A percentile compares a stretch with the other conserved stretches of the same genome.
Conservation (phyloP, 2,329 filamentous ascomycete species). For the Bertia moriformis region DNA sequence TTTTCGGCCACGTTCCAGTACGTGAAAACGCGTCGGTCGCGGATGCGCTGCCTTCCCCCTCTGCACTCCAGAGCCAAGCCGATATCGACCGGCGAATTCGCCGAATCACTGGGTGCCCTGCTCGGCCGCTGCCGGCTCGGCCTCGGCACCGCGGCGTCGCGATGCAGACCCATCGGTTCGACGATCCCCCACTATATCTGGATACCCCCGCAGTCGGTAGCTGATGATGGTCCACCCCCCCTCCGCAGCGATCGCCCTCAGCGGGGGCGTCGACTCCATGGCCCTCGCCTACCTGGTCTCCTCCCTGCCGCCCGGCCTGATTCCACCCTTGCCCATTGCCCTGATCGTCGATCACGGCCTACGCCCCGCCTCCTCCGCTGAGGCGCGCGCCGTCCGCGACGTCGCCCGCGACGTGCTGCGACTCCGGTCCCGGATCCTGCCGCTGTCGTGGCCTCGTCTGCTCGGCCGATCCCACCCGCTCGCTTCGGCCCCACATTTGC, state of each 20-base stretch:
- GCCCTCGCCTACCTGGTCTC: slow-evolving; percentile 67
- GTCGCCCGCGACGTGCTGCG: slow-evolving; percentile 15
- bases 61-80: too few species aligned
- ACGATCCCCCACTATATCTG: too few species aligned
- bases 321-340: slow-evolving; percentile 22
- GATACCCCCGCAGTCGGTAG: too few species aligned
- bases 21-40: too few species aligned
- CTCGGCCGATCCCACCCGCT: slow-evolving; percentile 8
- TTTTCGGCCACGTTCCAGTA: too few species aligned
- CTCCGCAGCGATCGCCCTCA: slow-evolving; percentile 58
- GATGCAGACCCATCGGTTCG: too few species aligned
- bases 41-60: too few species aligned
- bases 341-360: slow-evolving; percentile 43
- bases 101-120: too few species aligned
- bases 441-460: slow-evolving; percentile 33
- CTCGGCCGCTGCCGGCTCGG: too few species aligned
- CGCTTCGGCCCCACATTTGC: slow-evolving; percentile 17
- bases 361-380: slow-evolving; percentile 32
- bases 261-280: slow-evolving; percentile 96
- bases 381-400: slow-evolving; percentile 31
- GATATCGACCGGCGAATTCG: too few species aligned
- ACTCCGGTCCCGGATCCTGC: slow-evolving; percentile 10
- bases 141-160: too few species aligned
- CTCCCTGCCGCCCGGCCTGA: slow-evolving; percentile 27
- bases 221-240: too few species aligned